A percentile compares a stretch with the other conserved stretches of the same genome.
Conservation (phyloP, 495 filamentous ascomycete genomes). For the Cercophora sp. region DNA sequence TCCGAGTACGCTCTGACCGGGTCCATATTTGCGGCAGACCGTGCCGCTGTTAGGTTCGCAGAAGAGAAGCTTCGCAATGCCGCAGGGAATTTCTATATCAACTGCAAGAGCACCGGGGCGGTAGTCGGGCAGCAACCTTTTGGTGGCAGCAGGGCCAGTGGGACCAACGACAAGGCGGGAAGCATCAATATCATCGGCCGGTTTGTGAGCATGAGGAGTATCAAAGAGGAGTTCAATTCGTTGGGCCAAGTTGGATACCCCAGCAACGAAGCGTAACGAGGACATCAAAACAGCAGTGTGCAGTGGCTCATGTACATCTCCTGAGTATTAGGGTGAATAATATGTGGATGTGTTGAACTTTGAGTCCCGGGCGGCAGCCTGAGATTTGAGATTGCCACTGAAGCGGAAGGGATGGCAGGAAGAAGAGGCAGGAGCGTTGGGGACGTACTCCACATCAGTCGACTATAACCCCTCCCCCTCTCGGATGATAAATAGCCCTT, state of each 20-base stretch:
- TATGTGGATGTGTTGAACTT: too few relatives aligned
- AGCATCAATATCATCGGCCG: conserved; percentile 68
- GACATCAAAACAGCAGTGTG: too few relatives aligned
- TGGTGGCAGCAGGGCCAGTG: conserved; percentile 78
- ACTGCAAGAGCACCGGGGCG: conserved; percentile 88
- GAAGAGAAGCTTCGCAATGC: conserved; percentile 72
- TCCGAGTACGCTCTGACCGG: conserved; percentile 78
- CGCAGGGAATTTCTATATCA: conserved; percentile 89
- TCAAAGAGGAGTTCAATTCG: conserved; percentile 85
- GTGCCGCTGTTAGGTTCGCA: conserved; percentile 60
- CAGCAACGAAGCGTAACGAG: conserved; percentile 62
- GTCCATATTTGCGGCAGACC: conserved; percentile 71
- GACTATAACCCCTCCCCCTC: too few relatives aligned
- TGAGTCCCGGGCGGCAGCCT: too few relatives aligned
- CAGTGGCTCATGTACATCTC: too few relatives aligned
- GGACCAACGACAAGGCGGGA: conserved; percentile 91
- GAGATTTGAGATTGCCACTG: too few relatives aligned
- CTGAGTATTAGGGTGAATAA: too few relatives aligned
- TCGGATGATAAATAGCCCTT: too few relatives aligned
- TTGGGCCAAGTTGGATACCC: conserved; percentile 70
- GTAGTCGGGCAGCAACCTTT: conserved; percentile 93
- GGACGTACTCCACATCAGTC: too few relatives aligned
- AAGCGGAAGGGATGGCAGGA: too few relatives aligned
- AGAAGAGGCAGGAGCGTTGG: too few relatives aligned
- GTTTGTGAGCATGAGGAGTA: conserved; percentile 77